Evolutionary conservation across 2,329 filamentous ascomycete species (phyloP).

Genomic region (Nemania sp.): DNA sequence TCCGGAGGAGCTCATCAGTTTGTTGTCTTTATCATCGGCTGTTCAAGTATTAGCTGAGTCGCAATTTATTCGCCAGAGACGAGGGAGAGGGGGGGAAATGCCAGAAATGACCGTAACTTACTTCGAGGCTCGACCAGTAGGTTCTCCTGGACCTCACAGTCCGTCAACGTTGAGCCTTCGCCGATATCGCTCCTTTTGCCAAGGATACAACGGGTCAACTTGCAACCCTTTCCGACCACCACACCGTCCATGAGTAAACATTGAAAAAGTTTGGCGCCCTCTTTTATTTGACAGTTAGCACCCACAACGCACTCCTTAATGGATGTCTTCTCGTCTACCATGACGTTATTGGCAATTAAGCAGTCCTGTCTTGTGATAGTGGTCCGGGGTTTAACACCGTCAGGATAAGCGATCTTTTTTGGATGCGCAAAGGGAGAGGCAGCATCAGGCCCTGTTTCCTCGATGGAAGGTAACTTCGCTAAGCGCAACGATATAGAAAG

Average conservation of each 20-base stretch:
- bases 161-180: constrained; percentile 81
- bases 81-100: background rate
- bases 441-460: constrained; percentile 68
- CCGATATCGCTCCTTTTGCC: constrained; percentile 85
- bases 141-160: constrained; percentile 94
- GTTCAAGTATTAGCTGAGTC: constrained; percentile 45
- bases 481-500: constrained; percentile 85
- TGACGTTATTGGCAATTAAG: constrained; percentile 88
- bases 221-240: constrained; percentile 84
- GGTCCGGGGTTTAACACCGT: constrained; percentile 81
- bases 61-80: constrained; percentile 24
- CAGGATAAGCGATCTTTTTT: constrained; percentile 84
- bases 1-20: constrained; percentile 75
- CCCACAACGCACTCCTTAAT: constrained; percentile 94
- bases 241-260: constrained; percentile 95
- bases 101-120: constrained; percentile 57
- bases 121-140: constrained; percentile 83
- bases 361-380: constrained; percentile 86
- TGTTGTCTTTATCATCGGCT: constrained; percentile 76
- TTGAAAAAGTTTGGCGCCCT: constrained; percentile 86
- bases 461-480: constrained; percentile 81
- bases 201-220: constrained; percentile 87
- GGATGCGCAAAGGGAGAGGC: constrained; percentile 81
- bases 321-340: constrained; percentile 87
- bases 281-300: constrained; percentile 85